phyloP scores from a whole-genome alignment of 148 eudicot genomes.

The Persicaria tinctoria region DNA sequence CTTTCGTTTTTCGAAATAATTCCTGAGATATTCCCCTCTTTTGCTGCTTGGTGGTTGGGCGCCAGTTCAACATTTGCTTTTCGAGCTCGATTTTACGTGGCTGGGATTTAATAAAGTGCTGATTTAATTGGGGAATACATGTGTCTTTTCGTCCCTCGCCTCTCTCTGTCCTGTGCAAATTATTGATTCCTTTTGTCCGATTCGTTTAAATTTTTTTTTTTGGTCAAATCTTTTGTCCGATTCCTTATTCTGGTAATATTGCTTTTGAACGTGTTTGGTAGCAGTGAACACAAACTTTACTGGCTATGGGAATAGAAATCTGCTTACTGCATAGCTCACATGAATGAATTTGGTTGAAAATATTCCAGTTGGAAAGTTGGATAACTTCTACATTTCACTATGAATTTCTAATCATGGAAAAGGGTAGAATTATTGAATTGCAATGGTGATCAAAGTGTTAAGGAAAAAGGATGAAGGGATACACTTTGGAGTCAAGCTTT shows the following conservation, averaged over 20 bases:
- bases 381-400: background rate
- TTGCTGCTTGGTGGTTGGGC: background rate
- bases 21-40: too few relatives aligned
- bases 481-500: background rate
- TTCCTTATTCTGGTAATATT: constrained; percentile 5
- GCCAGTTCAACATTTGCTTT: background rate
- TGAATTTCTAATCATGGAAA: too few relatives aligned
- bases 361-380: constrained; percentile 7
- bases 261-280: constrained; percentile 2
- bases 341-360: background rate
- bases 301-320: background rate
- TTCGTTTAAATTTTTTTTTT: background rate
- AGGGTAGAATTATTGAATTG: too few relatives aligned
- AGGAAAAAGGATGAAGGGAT: too few relatives aligned
- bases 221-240: background rate
- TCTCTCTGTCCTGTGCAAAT: background rate
- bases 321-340: background rate
- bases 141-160: background rate
- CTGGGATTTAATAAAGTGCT: background rate
- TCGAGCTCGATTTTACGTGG: background rate
- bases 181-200: background rate
- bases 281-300: background rate
- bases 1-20: background rate
- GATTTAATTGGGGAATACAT: background rate
- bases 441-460: too few relatives aligned